Base-by-base conservation (phyloP, 2,329 filamentous ascomycete genomes). In the Metarhizium humberi region DNA sequence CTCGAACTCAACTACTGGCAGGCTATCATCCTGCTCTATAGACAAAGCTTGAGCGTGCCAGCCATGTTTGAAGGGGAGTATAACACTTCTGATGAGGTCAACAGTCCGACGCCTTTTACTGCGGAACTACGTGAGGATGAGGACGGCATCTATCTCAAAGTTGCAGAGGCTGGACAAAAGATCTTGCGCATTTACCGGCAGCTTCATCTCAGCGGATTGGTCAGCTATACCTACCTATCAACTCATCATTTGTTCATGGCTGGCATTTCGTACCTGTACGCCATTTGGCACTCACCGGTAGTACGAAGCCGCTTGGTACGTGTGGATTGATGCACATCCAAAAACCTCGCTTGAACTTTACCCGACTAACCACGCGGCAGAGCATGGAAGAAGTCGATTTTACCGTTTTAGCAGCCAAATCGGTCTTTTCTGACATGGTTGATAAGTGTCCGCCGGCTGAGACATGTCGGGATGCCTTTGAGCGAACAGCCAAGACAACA, bases 231-330 rank as follows among this genome's bases (percentile, higher is more conserved):
- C 0, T 97, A 95, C 69, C 75, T 97, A 54, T 92, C 94, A 2
- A 96, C 94, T 0, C 92, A 97, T 68, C 92, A 97, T 71, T 78
- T 97, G 6, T 97, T 97, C 73, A 96, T 96, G 88, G 92, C 92
- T 32, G 92, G 92, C 72, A 86, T 97, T 57, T 95, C 92, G 29
- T 97, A 96, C 69, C 78, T 97, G 2, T 97, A 96, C 70, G 92
- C 94, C 20, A 94, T 97, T 56, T 97, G 92, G 92, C 92, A 97
- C 71, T 96, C 92, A 11, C 85, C 90, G 6, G 81, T 90, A 54
- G 92, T 97, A 51, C 83, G 92, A 63, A 91, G 87, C 68, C 85
- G 89, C 55, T 75, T 97, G 70, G 89, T 92, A 81, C 74, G 87
- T 76, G 6, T 45, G 8, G 25, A 25, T 45, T 18, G 42, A 45